phyloP scores from a whole-genome alignment of 1,139 yeast species.

The Ashbya aceris region DNA sequence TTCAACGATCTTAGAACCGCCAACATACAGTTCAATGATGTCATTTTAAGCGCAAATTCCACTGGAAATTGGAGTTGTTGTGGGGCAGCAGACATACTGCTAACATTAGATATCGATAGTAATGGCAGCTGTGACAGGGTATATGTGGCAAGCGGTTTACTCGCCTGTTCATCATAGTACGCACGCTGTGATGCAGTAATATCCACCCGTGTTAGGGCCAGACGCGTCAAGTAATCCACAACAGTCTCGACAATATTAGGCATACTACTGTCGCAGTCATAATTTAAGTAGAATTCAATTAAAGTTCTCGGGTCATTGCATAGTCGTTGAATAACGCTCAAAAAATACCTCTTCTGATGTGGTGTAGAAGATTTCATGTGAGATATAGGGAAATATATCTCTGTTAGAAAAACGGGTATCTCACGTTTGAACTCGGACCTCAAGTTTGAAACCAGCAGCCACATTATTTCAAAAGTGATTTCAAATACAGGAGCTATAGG shows the following conservation, averaged over 20 bases:
- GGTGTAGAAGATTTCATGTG: constrained; percentile 87
- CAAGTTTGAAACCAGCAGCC: constrained; percentile 76
- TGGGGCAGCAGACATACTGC: constrained; percentile 55
- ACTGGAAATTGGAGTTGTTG: constrained; percentile 49
- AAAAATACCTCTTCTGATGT: constrained; percentile 83
- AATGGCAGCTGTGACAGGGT: constrained; percentile 66
- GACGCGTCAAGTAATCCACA: constrained; percentile 65
- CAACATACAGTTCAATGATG: constrained; percentile 70
- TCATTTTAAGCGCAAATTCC: constrained; percentile 78
- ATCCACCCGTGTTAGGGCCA: constrained; percentile 65
- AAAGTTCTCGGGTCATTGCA: constrained; percentile 85
- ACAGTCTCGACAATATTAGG: constrained; percentile 81
- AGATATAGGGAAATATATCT: constrained; percentile 87
- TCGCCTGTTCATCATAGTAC: constrained; percentile 53
- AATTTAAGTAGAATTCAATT: constrained; percentile 86
- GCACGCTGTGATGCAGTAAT: constrained; percentile 60
- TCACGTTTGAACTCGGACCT: constrained; percentile 85
- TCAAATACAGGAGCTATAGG: constrained; percentile 89
- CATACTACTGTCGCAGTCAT: constrained; percentile 82
- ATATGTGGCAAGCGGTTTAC: constrained; percentile 61
- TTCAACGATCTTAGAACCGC: constrained; percentile 73
- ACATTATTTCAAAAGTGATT: constrained; percentile 82
- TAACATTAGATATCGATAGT: constrained; percentile 58
- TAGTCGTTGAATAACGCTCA: constrained; percentile 67
- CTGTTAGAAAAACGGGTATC: constrained; percentile 87